Evolutionary conservation across 805 yeast species (phyloP), one percentile per base, ranked within the genome.

Genomic region (Torulaspora quercuum): DNA sequence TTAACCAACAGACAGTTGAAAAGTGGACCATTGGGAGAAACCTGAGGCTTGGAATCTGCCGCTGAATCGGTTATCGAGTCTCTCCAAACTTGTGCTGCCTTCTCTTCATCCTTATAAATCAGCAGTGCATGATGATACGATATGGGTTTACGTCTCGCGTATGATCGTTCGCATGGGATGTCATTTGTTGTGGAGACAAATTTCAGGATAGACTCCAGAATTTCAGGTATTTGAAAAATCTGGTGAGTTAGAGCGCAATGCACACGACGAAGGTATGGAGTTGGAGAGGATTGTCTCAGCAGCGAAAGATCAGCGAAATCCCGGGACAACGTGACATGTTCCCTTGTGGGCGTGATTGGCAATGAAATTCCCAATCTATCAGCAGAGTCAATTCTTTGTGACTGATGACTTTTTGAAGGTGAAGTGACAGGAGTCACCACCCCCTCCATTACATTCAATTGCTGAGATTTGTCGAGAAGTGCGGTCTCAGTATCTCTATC

Each of bases 151-250:
- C 94, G 70, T 48, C 90, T 67, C 1, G 69, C 53, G 30, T 84
- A 82, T 0, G 76, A 56, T 10, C 60, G 56, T 50, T 84, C 90
- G 29, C 68, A 72, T 2, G 90, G 90, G n/a, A 78, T 65, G 6
- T 60, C 55, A 1, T 71, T 65, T 42, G 70, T 74, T 16, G 64
- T 59, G 39, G 82, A 87, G n/a, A 82, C 80, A 53, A 67, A 76
- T 16, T 66, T 63, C 17, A 87, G 52, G 8, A 87, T 82, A 37
- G 69, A 67, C 42, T 68, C 59, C 10, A 87, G 65, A 35, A 87
- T 80, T 57, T 87, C 96, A 0, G 95, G 95, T 22, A 82, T 78
- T 33, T 69, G 67, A 51, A 87, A 82, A 6, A 87, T 80, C 10
- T 60, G 49, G 57, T 66, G 61, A 50, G 41, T 13, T 33, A 22